Conservation (phyloP, 83 land plant genomes). For the Picea mariana region DNA sequence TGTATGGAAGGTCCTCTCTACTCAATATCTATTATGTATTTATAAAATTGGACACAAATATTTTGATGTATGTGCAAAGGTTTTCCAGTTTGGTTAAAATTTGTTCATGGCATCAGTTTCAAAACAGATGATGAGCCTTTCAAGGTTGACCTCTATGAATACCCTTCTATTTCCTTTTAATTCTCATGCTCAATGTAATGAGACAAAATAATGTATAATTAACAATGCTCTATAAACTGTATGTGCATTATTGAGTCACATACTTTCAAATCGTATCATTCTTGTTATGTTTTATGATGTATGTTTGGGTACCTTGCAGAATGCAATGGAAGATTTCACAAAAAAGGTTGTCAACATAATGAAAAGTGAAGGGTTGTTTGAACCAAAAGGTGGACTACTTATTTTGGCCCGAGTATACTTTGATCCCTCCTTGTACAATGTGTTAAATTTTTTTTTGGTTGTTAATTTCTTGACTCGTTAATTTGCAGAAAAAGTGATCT, state of each 20-base stretch:
- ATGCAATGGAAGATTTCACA: constrained; percentile 65
- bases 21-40: neutral
- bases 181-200: no score
- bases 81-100: constrained; percentile 41
- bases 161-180: neutral
- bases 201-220: neutral
- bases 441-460: neutral
- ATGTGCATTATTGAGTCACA: neutral
- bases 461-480: neutral
- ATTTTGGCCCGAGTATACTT: constrained; percentile 58
- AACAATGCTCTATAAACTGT: neutral
- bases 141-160: constrained; percentile 19
- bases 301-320: constrained; percentile 17
- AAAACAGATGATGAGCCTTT: constrained; percentile 42
- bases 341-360: constrained; percentile 61
- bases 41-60: neutral
- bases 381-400: constrained; percentile 76
- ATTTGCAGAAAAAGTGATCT: neutral
- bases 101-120: constrained; percentile 35
- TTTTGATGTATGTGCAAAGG: constrained; percentile 20
- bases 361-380: constrained; percentile 65
- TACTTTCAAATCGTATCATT: neutral
- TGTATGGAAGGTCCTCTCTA: neutral
- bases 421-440: neutral
- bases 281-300: no score